Evolutionary conservation across 1,284 basidiomycete species (phyloP).

Genomic region (Puccinia coronata): DNA sequence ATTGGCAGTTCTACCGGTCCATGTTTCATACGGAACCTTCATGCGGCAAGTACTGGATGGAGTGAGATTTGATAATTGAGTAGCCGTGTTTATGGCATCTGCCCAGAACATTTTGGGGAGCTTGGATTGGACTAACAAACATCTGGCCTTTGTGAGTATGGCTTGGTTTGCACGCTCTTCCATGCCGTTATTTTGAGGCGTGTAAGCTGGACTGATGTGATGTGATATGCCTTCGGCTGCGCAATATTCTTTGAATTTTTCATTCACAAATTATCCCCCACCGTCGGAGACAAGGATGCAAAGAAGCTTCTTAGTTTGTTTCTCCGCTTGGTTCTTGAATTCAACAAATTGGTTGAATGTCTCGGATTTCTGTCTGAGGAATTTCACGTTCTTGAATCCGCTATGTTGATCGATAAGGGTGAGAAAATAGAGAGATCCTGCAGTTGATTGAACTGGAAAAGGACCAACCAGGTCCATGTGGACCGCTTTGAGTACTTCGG

Average conservation of each 20-base stretch:
- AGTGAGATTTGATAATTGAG: too few species aligned
- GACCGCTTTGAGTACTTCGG: not conserved
- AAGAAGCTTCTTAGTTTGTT: not conserved
- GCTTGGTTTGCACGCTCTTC: not conserved
- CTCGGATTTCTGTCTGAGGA: constrained; percentile 18
- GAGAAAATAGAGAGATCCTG: too few species aligned
- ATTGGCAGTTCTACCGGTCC: not conserved
- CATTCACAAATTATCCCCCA: constrained; percentile 15
- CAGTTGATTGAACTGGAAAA: too few species aligned
- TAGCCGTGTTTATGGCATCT: too few species aligned
- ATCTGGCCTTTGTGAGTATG: not conserved
- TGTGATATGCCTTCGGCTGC: not conserved
- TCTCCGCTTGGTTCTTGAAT: not conserved
- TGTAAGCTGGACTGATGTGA: not conserved
- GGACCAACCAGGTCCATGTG: constrained; percentile 17
- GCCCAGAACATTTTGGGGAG: not conserved
- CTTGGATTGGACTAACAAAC: not conserved
- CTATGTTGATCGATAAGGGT: too few species aligned
- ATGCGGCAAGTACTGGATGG: not conserved
- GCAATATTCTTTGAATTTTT: not conserved
- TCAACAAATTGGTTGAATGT: not conserved
- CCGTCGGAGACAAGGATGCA: not conserved
- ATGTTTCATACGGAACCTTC: too few species aligned
- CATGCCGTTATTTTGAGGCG: not conserved
- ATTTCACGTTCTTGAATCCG: constrained; percentile 5